A percentile compares a stretch with the other conserved stretches of the same genome.
Evolutionary conservation across 345 rosid genomes (phyloP).

Genomic region (Populus alba): DNA sequence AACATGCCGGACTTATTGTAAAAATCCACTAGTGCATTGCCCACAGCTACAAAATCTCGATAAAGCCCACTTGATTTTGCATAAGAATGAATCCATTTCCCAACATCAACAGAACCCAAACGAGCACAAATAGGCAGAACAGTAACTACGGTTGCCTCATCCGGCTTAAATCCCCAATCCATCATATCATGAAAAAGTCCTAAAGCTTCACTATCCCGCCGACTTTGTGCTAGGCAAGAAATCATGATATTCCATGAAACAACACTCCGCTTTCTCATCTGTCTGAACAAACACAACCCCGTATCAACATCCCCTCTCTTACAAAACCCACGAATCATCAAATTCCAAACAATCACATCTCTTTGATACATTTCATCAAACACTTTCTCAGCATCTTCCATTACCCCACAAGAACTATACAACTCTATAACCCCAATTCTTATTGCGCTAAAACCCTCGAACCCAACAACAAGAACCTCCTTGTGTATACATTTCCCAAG

Average conservation of each 20-base stretch:
- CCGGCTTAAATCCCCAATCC: constrained; percentile 51
- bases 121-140: constrained; percentile 64
- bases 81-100: constrained; percentile 47
- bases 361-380: constrained; percentile 55
- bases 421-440: constrained; percentile 62
- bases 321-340: constrained; percentile 64
- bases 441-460: constrained; percentile 45
- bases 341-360: constrained; percentile 61
- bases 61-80: constrained; percentile 46
- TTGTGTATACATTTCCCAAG: constrained; percentile 52
- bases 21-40: constrained; percentile 64
- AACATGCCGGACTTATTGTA: constrained; percentile 57
- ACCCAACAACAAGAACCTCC: constrained; percentile 46
- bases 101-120: constrained; percentile 49
- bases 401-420: constrained; percentile 35
- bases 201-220: constrained; percentile 59
- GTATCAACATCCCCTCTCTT: constrained; percentile 46
- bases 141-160: constrained; percentile 60
- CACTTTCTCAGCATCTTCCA: constrained; percentile 55
- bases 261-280: constrained; percentile 55
- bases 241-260: constrained; percentile 74
- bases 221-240: constrained; percentile 49
- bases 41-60: constrained; percentile 40
- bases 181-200: constrained; percentile 57
- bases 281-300: constrained; percentile 48